A percentile compares a stretch with the other conserved stretches of the same genome.
These are phyloP conservation scores for Euphorbia pulcherrima DNA, from an alignment of 345 rosid species.

Conservation along the genomic window DNA sequence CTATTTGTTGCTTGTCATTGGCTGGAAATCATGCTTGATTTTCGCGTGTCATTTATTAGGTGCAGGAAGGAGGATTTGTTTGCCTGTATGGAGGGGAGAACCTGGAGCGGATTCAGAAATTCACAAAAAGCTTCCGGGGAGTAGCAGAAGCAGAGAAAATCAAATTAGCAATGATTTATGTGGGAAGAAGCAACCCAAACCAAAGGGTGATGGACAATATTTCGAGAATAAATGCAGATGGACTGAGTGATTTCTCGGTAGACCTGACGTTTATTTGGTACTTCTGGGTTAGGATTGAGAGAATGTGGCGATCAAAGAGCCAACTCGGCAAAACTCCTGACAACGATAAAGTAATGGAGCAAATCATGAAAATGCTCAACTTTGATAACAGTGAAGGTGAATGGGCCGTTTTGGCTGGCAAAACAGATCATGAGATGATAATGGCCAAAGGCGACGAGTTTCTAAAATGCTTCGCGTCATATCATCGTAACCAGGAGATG, in stretches of 20 bases:
- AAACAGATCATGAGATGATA: background rate
- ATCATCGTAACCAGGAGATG: too few species aligned
- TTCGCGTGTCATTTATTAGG: background rate
- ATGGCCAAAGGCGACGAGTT: background rate
- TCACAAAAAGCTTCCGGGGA: background rate
- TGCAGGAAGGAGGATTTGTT: background rate
- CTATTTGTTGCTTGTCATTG: too few species aligned
- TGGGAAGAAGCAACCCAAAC: background rate
- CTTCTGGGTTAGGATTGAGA: slow-evolving; percentile 4
- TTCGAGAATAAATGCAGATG: background rate
- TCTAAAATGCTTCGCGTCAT: background rate
- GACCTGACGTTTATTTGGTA: background rate
- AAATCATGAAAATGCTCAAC: background rate
- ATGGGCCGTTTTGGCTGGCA: background rate
- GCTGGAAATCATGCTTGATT: too few species aligned
- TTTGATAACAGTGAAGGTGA: background rate
- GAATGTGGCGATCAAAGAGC: background rate
- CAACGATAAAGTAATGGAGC: background rate
- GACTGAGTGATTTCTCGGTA: background rate
- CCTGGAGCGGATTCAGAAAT: slow-evolving; percentile 3
- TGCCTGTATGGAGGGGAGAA: slow-evolving; percentile 8
- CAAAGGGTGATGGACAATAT: background rate
- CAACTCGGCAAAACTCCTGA: background rate
- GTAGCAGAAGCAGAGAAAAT: background rate
- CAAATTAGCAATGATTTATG: background rate